phyloP scores from a whole-genome alignment of 176 grass and related monocot genomes.

The Bothriochloa decipiens region DNA sequence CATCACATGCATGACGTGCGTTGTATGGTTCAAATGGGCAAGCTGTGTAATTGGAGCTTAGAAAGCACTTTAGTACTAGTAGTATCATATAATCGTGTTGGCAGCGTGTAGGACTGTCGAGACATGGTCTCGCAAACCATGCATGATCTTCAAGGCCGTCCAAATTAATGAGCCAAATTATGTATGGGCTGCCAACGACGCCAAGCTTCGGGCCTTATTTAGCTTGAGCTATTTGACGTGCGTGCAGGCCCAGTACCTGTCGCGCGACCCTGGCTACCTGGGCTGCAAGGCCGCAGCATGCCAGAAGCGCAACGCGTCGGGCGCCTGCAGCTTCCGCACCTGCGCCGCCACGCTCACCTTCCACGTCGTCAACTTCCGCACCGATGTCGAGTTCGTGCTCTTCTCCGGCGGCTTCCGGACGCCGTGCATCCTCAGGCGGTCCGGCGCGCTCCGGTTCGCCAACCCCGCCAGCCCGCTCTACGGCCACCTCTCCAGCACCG shows the following conservation, averaged over 20 bases:
- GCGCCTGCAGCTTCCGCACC: conserved; percentile 43
- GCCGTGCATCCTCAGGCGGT: conserved; percentile 66
- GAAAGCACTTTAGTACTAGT: not conserved
- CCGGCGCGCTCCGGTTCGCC: conserved; percentile 59
- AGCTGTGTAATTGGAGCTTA: not conserved
- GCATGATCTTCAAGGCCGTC: not conserved
- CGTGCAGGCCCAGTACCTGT: conserved; percentile 63
- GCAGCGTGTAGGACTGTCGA: not conserved
- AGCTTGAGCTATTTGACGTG: not conserved
- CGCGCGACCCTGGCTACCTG: conserved; percentile 51
- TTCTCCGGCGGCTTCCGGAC: conserved; percentile 70
- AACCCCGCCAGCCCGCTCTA: conserved; percentile 70
- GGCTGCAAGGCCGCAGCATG: conserved; percentile 59
- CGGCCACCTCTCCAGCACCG: conserved; percentile 72
- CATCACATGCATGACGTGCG: not conserved
- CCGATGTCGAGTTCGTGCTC: conserved; percentile 77
- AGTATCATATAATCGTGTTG: too few species aligned
- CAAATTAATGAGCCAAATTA: not conserved
- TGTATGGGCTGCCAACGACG: not conserved
- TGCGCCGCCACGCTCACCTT: conserved; percentile 70
- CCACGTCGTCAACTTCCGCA: conserved; percentile 86
- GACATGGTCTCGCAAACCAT: not conserved
- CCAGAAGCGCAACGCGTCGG: conserved; percentile 30
- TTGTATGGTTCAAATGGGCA: conserved; percentile 25
- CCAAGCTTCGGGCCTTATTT: not conserved